A percentile compares a stretch with the other conserved stretches of the same genome.
These are phyloP conservation scores for Podila clonocystis DNA, from an alignment of 192 early-diverging fungal genomes.

Conservation along the genomic window DNA sequence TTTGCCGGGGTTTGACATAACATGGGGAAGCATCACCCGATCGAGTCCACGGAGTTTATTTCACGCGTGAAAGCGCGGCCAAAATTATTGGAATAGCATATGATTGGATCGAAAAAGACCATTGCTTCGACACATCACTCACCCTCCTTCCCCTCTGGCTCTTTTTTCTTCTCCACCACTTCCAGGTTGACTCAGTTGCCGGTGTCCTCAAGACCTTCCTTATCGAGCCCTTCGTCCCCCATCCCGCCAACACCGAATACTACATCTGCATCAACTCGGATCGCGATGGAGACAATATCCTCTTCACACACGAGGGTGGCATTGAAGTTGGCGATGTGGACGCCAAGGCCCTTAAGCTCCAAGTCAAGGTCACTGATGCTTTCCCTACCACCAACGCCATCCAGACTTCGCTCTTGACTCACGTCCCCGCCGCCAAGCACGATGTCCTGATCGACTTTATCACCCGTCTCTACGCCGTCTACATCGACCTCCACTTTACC, in stretches of 20 bases:
- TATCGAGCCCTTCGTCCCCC: constrained; percentile 94
- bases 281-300: constrained; percentile 95
- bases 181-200: constrained; percentile 80
- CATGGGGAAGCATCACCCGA: too few relatives aligned
- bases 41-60: too few relatives aligned
- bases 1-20: too few relatives aligned
- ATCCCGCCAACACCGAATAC: constrained; percentile 92
- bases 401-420: constrained; percentile 71
- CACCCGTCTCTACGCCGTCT: constrained; percentile 92
- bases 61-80: not conserved
- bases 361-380: constrained; percentile 80
- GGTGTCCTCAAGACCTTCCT: constrained; percentile 95
- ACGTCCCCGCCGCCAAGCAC: constrained; percentile 73
- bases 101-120: not conserved
- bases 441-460: constrained; percentile 92
- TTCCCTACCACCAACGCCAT: constrained; percentile 79
- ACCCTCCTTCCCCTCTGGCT: not conserved
- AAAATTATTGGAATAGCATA: constrained; percentile 3
- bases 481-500: constrained; percentile 97
- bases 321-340: constrained; percentile 99
- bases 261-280: constrained; percentile 97
- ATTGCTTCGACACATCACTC: not conserved
- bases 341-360: constrained; percentile 91
- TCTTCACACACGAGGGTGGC: constrained; percentile 99
- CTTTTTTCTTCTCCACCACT: constrained; percentile 1